Base-by-base conservation (phyloP, 2,329 filamentous ascomycete species). In the Dactylella cylindrospora region DNA sequence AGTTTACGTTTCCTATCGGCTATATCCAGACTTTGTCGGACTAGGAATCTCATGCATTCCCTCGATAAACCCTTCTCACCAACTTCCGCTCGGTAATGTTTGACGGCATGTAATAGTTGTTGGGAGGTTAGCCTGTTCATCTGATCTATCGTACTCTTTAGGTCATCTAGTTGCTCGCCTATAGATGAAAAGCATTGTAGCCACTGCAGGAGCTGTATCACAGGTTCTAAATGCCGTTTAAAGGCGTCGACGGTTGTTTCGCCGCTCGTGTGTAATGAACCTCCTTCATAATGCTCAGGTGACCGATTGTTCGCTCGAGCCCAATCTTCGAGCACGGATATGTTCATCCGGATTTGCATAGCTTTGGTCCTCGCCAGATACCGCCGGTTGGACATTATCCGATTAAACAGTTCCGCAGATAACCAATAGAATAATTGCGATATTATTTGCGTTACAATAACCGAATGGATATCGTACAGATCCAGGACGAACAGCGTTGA, bases 321-420 rank as follows among this genome's bases (percentile, higher is more conserved):
- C 93, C 93, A 98, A 70, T 98, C 93, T 73, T 98, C 93, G 15
- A 98, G 77, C 5, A 84, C 85, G 0, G 93, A 97, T 5, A 98
- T 84, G 71, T 98, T 98, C 90, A 98, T 97, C 67, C 93, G 88
- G 68, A 98, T 97, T 72, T 98, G 93, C 93, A 98, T 98, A 2
- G 93, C 93, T 73, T 98, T 98, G 13, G 93, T 98, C 47, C 93
- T 82, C 4, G 93, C 91, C 7, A 98, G 79, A 70, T 96, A 98
- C 72, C 91, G 90, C 66, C 89, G 83, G 70, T 94, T 96, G 23
- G 88, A 91, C 88, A 98, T 95, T 73, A 98, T 88, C 57, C 91
- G 86, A 73, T 98, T 98, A 76, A 98, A 98, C 6, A 97, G 81
- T 74, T 98, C 93, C 0, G 91, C 88, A 5, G 90, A 88, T 12